Evolutionary conservation across 1,139 yeast species (phyloP).

Genomic region (Yamadazyma trypodendri): DNA sequence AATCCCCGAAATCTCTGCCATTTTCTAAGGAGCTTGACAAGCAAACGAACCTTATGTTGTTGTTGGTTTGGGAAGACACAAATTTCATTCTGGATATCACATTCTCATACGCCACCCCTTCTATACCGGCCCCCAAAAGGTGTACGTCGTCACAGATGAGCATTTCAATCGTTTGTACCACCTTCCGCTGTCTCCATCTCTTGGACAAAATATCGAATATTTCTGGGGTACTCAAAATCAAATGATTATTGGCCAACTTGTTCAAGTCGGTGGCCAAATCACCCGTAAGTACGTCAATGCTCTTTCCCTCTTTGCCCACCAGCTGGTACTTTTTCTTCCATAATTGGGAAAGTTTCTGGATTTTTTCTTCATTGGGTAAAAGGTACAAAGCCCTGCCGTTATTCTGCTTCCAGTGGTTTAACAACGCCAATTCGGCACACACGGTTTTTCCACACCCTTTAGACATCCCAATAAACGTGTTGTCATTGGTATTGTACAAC

Average conservation of each 20-base stretch:
- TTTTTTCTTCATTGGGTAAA: slow-evolving; percentile 55
- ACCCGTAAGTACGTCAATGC: slow-evolving; percentile 59
- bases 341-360: slow-evolving; percentile 42
- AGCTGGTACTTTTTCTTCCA: slow-evolving; percentile 54
- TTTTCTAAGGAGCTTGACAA: slow-evolving; percentile 70
- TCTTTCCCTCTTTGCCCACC: slow-evolving; percentile 37
- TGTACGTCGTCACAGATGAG: slow-evolving; percentile 80
- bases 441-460: slow-evolving; percentile 77
- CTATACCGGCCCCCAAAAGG: slow-evolving; percentile 52
- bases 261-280: slow-evolving; percentile 57
- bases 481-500: slow-evolving; percentile 58
- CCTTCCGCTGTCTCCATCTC: slow-evolving; percentile 78
- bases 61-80: slow-evolving; percentile 58
- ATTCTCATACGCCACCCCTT: slow-evolving; percentile 68
- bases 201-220: slow-evolving; percentile 74
- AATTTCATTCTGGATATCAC: slow-evolving; percentile 69
- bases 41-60: slow-evolving; percentile 58
- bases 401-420: slow-evolving; percentile 67
- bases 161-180: slow-evolving; percentile 65
- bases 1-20: slow-evolving; percentile 76
- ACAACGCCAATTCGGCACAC: slow-evolving; percentile 70
- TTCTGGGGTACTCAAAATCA: slow-evolving; percentile 75
- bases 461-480: slow-evolving; percentile 64
- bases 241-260: slow-evolving; percentile 55
- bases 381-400: slow-evolving; percentile 64